These are phyloP conservation scores for Ophiostoma ulmi DNA, from an alignment of 2,329 filamentous ascomycete genomes.

Conservation along the genomic window DNA sequence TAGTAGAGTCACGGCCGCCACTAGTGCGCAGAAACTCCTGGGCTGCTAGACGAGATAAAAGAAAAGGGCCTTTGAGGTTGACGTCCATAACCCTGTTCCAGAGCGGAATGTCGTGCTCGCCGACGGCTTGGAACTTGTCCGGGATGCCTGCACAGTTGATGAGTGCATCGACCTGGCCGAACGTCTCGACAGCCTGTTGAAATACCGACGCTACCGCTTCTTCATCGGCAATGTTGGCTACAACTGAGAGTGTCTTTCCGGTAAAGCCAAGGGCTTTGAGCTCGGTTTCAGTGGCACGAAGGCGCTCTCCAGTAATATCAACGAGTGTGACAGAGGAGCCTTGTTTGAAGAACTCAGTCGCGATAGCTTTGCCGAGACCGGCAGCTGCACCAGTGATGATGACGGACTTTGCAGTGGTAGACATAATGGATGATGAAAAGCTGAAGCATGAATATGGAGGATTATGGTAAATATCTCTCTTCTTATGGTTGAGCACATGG, in stretches of 20 bases:
- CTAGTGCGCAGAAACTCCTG: neutral
- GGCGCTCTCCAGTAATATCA: neutral
- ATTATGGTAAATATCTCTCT: neutral
- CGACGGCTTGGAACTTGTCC: constrained; percentile 52
- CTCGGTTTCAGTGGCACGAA: neutral
- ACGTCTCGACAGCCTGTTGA: constrained; percentile 15
- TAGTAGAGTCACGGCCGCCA: neutral
- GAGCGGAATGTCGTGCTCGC: constrained; percentile 39
- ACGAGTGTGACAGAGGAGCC: neutral
- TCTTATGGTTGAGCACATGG: neutral
- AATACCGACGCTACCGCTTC: neutral
- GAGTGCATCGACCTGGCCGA: constrained; percentile 47
- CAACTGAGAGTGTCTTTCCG: neutral
- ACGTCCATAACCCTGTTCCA: constrained; percentile 53
- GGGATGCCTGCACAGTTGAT: constrained; percentile 56
- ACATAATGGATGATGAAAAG: neutral
- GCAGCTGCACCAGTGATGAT: neutral
- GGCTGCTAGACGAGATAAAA: constrained; percentile 30
- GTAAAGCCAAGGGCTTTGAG: neutral
- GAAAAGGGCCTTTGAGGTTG: constrained; percentile 52
- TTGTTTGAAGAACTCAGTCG: neutral
- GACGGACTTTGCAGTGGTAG: neutral
- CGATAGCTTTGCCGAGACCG: neutral
- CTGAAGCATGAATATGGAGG: neutral
- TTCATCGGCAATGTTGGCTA: neutral